phyloP scores from a whole-genome alignment of 306 rosid species.

The Boehmeria nivea region DNA sequence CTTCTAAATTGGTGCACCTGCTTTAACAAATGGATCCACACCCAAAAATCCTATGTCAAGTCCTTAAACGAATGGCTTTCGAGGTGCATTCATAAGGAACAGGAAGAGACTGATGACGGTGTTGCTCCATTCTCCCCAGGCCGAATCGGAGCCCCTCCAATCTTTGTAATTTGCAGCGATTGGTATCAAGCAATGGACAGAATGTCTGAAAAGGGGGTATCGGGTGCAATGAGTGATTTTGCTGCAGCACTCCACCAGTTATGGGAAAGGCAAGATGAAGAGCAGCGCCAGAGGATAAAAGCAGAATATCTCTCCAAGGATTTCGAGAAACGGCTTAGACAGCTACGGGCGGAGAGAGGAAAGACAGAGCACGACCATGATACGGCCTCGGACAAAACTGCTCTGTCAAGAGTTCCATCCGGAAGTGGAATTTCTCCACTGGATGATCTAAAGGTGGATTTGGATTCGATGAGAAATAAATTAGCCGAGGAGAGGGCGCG shows the following conservation, averaged over 20 bases:
- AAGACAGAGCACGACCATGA: slow-evolving; percentile 45
- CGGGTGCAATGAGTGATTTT: slow-evolving; percentile 65
- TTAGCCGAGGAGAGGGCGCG: slow-evolving; percentile 71
- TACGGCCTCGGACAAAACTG: slow-evolving; percentile 33
- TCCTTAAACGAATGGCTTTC: slow-evolving; percentile 85
- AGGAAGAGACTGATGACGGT: slow-evolving; percentile 86
- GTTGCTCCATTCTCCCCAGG: slow-evolving; percentile 88
- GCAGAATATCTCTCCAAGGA: slow-evolving; percentile 71
- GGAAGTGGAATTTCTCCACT: slow-evolving; percentile 73
- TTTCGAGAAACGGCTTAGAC: slow-evolving; percentile 62
- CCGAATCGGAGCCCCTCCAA: slow-evolving; percentile 77
- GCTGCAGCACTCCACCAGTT: slow-evolving; percentile 68
- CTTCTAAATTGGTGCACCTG: slow-evolving; percentile 81
- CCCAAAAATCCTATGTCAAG: slow-evolving; percentile 76
- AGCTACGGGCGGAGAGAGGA: slow-evolving; percentile 52
- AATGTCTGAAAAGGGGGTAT: slow-evolving; percentile 69
- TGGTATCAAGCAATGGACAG: slow-evolving; percentile 90
- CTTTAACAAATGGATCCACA: slow-evolving; percentile 79
- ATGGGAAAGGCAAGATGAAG: slow-evolving; percentile 94
- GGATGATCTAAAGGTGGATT: slow-evolving; percentile 85
- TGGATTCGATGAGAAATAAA: slow-evolving; percentile 71
- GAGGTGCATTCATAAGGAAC: slow-evolving; percentile 63
- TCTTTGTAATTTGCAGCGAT: slow-evolving; percentile 78
- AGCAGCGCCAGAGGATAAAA: slow-evolving; percentile 68
- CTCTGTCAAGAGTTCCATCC: slow-evolving; percentile 44